Conservation (phyloP, 1,284 basidiomycete species). For the Cryptococcus sp. region DNA sequence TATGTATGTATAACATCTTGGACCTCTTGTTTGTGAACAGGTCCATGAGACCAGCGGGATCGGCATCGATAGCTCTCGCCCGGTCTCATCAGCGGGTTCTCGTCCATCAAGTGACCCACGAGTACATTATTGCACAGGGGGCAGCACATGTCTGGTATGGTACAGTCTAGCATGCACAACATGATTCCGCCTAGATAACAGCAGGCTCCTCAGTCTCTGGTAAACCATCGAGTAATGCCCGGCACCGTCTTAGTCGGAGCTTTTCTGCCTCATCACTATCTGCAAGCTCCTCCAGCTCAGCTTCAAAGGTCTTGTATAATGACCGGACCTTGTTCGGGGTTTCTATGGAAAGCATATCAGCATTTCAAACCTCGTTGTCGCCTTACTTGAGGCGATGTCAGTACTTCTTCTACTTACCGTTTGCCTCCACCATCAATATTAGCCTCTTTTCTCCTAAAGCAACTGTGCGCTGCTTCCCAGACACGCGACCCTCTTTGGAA, state of each 20-base stretch:
- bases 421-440: constrained; percentile 32
- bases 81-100: too few species aligned
- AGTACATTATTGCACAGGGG: too few species aligned
- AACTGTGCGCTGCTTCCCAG: background rate
- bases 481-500: too few species aligned
- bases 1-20: background rate
- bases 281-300: background rate
- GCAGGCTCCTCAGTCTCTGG: too few species aligned
- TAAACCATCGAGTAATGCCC: too few species aligned
- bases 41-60: background rate
- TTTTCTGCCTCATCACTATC: too few species aligned
- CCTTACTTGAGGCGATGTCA: too few species aligned
- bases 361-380: too few species aligned
- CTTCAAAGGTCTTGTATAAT: constrained; percentile 1
- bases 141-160: too few species aligned
- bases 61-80: too few species aligned
- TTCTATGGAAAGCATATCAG: constrained; percentile 3
- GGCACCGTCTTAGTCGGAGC: too few species aligned
- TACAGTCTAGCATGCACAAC: background rate
- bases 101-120: too few species aligned
- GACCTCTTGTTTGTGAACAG: background rate
- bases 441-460: constrained; percentile 19
- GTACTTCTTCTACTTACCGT: constrained; percentile 20
- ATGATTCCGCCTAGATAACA: background rate
- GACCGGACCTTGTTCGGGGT: constrained; percentile 4